Evolutionary conservation across 306 rosid genomes (phyloP).

Genomic region (Lithocarpus polystachyus): DNA sequence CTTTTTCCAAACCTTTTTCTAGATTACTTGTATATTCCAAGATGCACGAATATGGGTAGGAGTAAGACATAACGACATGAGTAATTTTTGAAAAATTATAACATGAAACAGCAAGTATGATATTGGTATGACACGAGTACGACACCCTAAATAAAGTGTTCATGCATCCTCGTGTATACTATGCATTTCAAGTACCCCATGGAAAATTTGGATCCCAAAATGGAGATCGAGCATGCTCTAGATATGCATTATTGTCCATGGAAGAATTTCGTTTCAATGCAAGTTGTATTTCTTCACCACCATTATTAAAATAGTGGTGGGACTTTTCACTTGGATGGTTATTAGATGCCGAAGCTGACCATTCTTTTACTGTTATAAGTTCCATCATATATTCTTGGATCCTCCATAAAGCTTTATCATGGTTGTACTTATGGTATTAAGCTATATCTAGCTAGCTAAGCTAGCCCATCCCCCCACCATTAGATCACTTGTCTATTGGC

Average conservation of each 20-base stretch:
- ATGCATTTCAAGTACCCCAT: neutral
- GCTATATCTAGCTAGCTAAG: neutral
- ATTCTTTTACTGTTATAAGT: neutral
- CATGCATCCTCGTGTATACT: neutral
- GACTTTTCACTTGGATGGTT: neutral
- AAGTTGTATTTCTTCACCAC: neutral
- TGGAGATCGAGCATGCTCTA: neutral
- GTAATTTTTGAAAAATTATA: too few species aligned
- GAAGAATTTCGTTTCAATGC: neutral
- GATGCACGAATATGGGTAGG: too few species aligned
- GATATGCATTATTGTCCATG: neutral
- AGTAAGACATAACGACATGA: too few species aligned
- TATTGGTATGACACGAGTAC: fast-evolving
- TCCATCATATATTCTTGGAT: neutral
- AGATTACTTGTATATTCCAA: too few species aligned
- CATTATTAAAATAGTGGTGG: neutral
- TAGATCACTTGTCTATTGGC: neutral
- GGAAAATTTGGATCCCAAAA: neutral
- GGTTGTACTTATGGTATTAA: neutral
- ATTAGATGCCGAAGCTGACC: neutral
- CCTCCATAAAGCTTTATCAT: neutral
- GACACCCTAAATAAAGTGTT: too few species aligned
- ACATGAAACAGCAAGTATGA: too few species aligned
- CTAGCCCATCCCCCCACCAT: neutral
- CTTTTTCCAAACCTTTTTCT: neutral